Conservation (phyloP, 2,329 filamentous ascomycete genomes). For the Alternaria consortialis region DNA sequence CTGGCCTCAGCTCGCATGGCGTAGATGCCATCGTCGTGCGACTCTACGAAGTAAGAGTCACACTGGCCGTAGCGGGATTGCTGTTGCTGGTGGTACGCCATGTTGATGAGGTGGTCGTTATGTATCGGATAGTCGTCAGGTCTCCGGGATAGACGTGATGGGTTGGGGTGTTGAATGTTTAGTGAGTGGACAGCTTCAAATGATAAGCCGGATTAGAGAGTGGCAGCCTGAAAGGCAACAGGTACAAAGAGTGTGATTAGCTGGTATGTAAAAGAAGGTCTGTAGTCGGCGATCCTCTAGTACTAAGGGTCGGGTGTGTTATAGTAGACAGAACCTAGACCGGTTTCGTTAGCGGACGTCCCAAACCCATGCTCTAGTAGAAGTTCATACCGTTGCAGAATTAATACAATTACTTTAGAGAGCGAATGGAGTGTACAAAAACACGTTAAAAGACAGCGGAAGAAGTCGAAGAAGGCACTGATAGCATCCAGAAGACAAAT, state of each 20-base stretch:
- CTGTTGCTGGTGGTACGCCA: conserved; percentile 64
- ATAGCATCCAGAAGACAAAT: conserved; percentile 56
- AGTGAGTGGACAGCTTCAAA: conserved; percentile 56
- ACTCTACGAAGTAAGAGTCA: conserved; percentile 74
- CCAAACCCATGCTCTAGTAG: conserved; percentile 14
- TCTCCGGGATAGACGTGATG: conserved; percentile 53
- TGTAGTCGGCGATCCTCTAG: conserved; percentile 42
- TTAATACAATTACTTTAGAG: conserved; percentile 59
- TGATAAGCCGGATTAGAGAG: conserved; percentile 57
- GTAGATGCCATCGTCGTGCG: conserved; percentile 63
- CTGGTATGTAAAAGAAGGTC: conserved; percentile 60
- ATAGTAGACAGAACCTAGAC: conserved; percentile 47
- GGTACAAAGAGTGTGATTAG: conserved; percentile 66
- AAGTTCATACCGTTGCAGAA: conserved; percentile 57
- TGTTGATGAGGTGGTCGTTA: conserved; percentile 57
- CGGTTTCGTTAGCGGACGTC: conserved; percentile 25
- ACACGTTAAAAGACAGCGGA: conserved; percentile 45
- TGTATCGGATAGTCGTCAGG: conserved; percentile 56
- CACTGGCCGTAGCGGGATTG: conserved; percentile 68
- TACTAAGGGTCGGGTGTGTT: conserved; percentile 47
- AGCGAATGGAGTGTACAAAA: conserved; percentile 47
- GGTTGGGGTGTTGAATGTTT: conserved; percentile 22
- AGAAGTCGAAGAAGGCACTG: conserved; percentile 47
- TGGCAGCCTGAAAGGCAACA: conserved; percentile 59
- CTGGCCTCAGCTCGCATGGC: conserved; percentile 70